A percentile compares a stretch with the other conserved stretches of the same genome.
phyloP scores from a whole-genome alignment of 1,284 basidiomycete species.

The Ganoderma lucidum region DNA sequence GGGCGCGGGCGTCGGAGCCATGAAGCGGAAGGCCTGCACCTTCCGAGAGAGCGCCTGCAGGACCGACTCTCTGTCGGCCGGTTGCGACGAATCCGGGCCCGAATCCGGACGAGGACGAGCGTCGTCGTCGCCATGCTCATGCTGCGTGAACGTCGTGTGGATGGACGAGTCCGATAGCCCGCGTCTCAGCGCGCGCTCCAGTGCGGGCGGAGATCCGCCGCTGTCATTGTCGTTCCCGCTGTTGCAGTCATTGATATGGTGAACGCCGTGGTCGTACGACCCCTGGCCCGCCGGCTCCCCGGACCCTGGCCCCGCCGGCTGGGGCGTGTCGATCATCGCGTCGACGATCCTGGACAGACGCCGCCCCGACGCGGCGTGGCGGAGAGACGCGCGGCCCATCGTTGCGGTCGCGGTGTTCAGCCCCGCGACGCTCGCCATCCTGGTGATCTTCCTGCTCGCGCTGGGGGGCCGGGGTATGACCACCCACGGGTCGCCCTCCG shows the following conservation, averaged over 20 bases:
- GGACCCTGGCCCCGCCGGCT: background rate
- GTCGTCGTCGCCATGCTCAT: constrained; percentile 43
- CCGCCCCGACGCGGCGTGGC: constrained; percentile 28
- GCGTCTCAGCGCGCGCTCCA: constrained; percentile 78
- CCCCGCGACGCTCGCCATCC: constrained; percentile 26
- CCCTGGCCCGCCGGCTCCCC: constrained; percentile 63
- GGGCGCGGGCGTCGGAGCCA: constrained; percentile 16
- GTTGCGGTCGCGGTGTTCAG: constrained; percentile 32
- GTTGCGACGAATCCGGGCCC: constrained; percentile 16
- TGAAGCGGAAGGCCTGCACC: constrained; percentile 51
- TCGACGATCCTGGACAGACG: constrained; percentile 40
- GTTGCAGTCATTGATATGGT: constrained; percentile 44
- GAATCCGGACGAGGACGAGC: constrained; percentile 16
- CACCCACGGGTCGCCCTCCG: constrained; percentile 67
- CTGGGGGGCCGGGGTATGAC: constrained; percentile 55
- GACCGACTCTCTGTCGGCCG: constrained; percentile 54
- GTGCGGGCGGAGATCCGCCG: constrained; percentile 41
- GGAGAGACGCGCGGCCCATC: constrained; percentile 37
- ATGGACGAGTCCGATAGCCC: constrained; percentile 93
- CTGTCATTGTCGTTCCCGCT: background rate
- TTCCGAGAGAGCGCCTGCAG: constrained; percentile 59
- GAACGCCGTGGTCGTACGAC: constrained; percentile 42
- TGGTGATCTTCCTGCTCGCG: constrained; percentile 29
- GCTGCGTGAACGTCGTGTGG: constrained; percentile 78
- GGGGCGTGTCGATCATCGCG: constrained; percentile 38